Base-by-base conservation (phyloP, 2,329 filamentous ascomycete species). In the Leptodontidium sp. region DNA sequence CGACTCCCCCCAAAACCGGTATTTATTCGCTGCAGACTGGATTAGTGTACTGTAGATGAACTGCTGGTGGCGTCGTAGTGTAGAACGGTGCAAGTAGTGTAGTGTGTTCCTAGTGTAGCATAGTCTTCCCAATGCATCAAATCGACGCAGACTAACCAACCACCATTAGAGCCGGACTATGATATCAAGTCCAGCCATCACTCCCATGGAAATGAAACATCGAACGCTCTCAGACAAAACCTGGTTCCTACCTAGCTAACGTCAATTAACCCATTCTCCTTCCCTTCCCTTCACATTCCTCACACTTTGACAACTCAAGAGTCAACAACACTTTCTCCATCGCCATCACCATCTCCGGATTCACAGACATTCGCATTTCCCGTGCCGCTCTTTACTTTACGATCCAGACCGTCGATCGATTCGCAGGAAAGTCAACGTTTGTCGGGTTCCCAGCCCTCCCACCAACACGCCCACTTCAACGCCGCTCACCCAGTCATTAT, bases 361-460 rank as follows among this genome's bases (percentile, higher is more conserved):
- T 24, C 58, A 61, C 38, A 32, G 29, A 32, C 29, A 45, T 49
- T 47, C 29, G 15, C 40, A 47, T 49, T 35, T 63, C 32, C 45
- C 26, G 32, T 63, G 35, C 47, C 45, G 26, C 43, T 32, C 29
- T 32, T 32, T 32, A 15, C 17, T 32, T n/a, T 11, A 38, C 21
- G 47, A 63, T 63, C 47, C 45, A 50, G 61, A 63, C 61, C 55
- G 55, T 58, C 55, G 55, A 58, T 58, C 55, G 55, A 58, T 58
- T 32, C 55, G 55, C 55, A n/a, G 5, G 11, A 63, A 50, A 45
- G 21, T 62, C 29, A 29, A 47, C 40, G n/a, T 45, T 47, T 61
- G 57, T 24, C 57, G n/a, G 45, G 50, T 14, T 32, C 47, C 9
- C 26, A 52, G 43, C 29, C 62, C 47, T 47, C 35, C 52, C 62